phyloP scores from a whole-genome alignment of 345 rosid genomes.

The Salix brachista region DNA sequence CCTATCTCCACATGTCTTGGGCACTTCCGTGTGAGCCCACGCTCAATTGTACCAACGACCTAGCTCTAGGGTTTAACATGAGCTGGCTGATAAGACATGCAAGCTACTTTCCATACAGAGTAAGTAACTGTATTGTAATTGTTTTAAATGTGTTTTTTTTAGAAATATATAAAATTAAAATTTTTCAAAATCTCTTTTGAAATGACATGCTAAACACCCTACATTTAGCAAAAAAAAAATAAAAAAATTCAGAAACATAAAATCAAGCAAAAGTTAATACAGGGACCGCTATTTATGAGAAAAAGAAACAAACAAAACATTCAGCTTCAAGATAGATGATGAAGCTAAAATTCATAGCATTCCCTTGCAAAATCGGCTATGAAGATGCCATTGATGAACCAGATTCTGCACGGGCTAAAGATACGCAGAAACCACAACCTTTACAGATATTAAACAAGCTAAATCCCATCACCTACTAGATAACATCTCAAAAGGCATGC shows the following conservation, averaged over 20 bases:
- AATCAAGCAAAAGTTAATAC: neutral
- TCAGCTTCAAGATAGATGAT: neutral
- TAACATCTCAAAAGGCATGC: neutral
- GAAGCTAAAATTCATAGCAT: neutral
- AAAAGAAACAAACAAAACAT: neutral
- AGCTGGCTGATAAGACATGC: too few relatives aligned
- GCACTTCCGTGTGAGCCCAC: too few relatives aligned
- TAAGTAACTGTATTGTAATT: too few relatives aligned
- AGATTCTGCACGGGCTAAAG: slow-evolving; percentile 7
- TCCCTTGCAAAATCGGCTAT: neutral
- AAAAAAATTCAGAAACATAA: too few relatives aligned
- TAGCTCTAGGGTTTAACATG: too few relatives aligned
- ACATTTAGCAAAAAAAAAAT: too few relatives aligned
- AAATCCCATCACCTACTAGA: neutral
- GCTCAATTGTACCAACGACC: too few relatives aligned
- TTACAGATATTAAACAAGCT: neutral
- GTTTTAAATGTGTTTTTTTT: too few relatives aligned
- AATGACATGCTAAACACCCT: too few relatives aligned
- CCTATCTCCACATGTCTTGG: neutral
- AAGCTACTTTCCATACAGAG: too few relatives aligned
- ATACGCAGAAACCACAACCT: neutral
- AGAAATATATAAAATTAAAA: too few relatives aligned
- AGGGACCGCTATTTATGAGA: neutral
- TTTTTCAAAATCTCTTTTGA: too few relatives aligned
- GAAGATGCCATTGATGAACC: neutral